Conservation (phyloP, 2,329 filamentous ascomycete species). For the Fusarium solani-melongenae region DNA sequence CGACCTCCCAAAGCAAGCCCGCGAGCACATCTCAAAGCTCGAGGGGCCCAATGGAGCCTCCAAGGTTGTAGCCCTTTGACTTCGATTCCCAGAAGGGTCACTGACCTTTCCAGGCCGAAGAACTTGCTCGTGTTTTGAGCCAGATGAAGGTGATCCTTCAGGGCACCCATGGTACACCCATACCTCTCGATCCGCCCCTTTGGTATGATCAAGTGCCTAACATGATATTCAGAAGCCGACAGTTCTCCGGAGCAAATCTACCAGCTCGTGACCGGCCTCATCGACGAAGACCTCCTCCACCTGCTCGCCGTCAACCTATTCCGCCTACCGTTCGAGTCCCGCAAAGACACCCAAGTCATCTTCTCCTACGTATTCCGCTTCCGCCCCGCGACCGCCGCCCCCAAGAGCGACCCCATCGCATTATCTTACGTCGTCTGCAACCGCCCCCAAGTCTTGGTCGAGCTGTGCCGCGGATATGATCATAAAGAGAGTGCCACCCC, state of each 20-base stretch:
- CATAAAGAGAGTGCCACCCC: slow-evolving; percentile 91
- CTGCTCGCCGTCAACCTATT: slow-evolving; percentile 85
- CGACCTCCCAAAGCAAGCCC: slow-evolving; percentile 67
- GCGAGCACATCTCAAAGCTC: slow-evolving; percentile 64
- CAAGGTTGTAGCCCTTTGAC: slow-evolving; percentile 53
- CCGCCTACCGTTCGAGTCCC: slow-evolving; percentile 91
- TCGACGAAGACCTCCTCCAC: slow-evolving; percentile 90
- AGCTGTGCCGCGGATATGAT: slow-evolving; percentile 90
- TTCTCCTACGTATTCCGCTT: slow-evolving; percentile 96
- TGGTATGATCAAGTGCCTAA: slow-evolving; percentile 19
- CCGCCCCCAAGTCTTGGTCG: slow-evolving; percentile 86
- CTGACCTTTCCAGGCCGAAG: slow-evolving; percentile 73
- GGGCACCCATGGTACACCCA: slow-evolving; percentile 82
- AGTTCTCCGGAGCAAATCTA: slow-evolving; percentile 88
- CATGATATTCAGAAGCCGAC: slow-evolving; percentile 74
- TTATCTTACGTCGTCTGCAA: slow-evolving; percentile 90
- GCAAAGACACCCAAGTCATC: slow-evolving; percentile 95
- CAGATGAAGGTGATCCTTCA: slow-evolving; percentile 96
- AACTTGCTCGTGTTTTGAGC: slow-evolving; percentile 83
- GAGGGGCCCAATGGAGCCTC: slow-evolving; percentile 60
- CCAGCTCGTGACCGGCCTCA: slow-evolving; percentile 83
- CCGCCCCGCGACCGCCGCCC: slow-evolving; percentile 75
- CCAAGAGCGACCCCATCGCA: slow-evolving; percentile 81
- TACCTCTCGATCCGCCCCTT: neutral
- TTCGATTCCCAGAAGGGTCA: neutral